Evolutionary conservation across 352 stramenopile genomes (phyloP), one percentile per base, ranked within the genome.

Genomic region (Phytophthora pistaciae): DNA sequence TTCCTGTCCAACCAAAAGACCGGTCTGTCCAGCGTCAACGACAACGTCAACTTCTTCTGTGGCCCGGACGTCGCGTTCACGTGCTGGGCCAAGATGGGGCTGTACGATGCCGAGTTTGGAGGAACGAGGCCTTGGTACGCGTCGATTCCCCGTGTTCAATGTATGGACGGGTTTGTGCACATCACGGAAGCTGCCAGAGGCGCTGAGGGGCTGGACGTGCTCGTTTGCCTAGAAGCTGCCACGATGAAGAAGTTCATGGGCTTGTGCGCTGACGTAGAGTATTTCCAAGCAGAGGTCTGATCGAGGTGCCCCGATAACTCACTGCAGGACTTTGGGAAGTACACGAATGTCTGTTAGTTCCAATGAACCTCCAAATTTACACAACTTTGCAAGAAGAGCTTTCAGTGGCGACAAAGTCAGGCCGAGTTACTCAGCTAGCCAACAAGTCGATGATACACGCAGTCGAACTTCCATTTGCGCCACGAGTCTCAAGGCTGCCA

Each of bases 71-170:
- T 90, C 54, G 81, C 83, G 52, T 87, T 88, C 70, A 90, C 83
- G 7, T 88, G 78, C 23, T 88, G 80, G 80, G 70, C 65, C 20
- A 80, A 83, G 38, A 82, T 85, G 74, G 82, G 79, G 42, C 75
- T 86, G 77, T 90, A 90, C 60, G 77, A 86, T 29, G 79, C 82
- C 13, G 74, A 84, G 56, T 87, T 91, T 65, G 80, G 64, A 2
- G 66, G 70, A 1, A 57, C 60, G 13, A 70, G 50, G 25, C 66
- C 80, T 3, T 67, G 55, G 65, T 87, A 80, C 23, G 74, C 68
- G 0, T 74, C 74, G 5, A 66, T 79, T 25, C 83, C 80, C 29
- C 59, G 63, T 7, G 44, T 87, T 21, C 68, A 72, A 33, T 70
- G 79, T 5, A 80, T 74, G 59, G 83, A 91, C 21, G 83, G 83